Evolutionary conservation across 257 asterid species (phyloP).

Genomic region (Solanum boliviense): DNA sequence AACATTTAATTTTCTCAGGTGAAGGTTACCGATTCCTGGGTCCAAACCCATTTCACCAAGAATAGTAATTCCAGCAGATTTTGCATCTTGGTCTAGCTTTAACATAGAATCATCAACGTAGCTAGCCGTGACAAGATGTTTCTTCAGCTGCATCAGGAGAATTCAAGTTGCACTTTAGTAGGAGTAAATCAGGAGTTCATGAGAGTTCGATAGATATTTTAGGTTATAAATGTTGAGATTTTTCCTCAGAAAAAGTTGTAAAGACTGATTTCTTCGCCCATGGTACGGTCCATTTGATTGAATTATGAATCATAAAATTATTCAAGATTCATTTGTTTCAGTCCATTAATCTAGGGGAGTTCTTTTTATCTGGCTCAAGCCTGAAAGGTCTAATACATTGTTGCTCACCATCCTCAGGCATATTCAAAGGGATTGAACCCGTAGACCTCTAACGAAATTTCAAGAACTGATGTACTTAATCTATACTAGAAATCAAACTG

Average conservation of each 20-base stretch:
- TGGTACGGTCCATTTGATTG: neutral
- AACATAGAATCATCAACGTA: conserved; percentile 84
- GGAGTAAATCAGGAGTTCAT: neutral
- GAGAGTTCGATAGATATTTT: neutral
- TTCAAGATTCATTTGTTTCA: neutral
- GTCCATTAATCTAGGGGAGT: neutral
- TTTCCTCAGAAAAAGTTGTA: neutral
- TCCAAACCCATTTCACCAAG: conserved; percentile 99
- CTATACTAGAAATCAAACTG: neutral
- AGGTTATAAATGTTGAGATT: neutral
- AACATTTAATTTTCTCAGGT: neutral
- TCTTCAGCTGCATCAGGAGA: conserved; percentile 47
- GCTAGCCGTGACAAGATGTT: conserved; percentile 90
- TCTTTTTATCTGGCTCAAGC: neutral
- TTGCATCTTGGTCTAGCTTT: conserved; percentile 70
- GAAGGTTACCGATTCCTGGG: conserved; percentile 83
- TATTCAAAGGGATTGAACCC: neutral
- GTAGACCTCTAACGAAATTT: neutral
- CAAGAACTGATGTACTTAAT: neutral
- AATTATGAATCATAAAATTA: neutral
- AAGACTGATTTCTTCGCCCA: neutral
- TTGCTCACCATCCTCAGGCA: neutral
- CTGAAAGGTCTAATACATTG: neutral
- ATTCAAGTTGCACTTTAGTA: neutral
- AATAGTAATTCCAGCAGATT: conserved; percentile 57